phyloP scores from a whole-genome alignment of 345 rosid species.

The Cochlearia excelsa region DNA sequence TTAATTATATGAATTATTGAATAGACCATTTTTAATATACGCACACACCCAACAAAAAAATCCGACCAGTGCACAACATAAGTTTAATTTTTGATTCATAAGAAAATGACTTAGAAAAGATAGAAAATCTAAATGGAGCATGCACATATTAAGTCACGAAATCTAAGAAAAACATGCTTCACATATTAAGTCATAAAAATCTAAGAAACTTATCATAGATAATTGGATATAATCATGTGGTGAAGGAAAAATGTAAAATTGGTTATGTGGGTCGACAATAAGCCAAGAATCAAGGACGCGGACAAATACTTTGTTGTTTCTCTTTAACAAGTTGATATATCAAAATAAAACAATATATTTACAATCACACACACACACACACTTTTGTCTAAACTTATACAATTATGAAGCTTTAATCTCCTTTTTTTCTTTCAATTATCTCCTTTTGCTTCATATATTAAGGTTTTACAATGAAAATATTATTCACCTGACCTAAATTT shows the following conservation, averaged over 20 bases:
- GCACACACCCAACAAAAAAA: too few species aligned
- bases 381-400: conserved; percentile 14
- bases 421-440: conserved; percentile 7
- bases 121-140: too few species aligned
- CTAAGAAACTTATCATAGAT: conserved; percentile 24
- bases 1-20: too few species aligned
- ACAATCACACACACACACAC: neutral
- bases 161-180: conserved; percentile 8
- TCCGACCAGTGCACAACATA: too few species aligned
- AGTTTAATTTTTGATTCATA: too few species aligned
- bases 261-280: conserved; percentile 13
- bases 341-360: conserved; percentile 1
- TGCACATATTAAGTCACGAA: too few species aligned
- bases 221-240: conserved; percentile 27
- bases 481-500: conserved; percentile 23
- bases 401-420: conserved; percentile 22
- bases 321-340: conserved; percentile 26
- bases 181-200: conserved; percentile 18
- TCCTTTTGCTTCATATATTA: conserved; percentile 5
- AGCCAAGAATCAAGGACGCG: conserved; percentile 27
- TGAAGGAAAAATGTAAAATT: conserved; percentile 22
- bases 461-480: conserved; percentile 17
- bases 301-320: conserved; percentile 26
- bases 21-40: too few species aligned
- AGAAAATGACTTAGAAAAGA: too few species aligned